Conservation (phyloP, 257 asterid species). For the Solanum tacnaense region DNA sequence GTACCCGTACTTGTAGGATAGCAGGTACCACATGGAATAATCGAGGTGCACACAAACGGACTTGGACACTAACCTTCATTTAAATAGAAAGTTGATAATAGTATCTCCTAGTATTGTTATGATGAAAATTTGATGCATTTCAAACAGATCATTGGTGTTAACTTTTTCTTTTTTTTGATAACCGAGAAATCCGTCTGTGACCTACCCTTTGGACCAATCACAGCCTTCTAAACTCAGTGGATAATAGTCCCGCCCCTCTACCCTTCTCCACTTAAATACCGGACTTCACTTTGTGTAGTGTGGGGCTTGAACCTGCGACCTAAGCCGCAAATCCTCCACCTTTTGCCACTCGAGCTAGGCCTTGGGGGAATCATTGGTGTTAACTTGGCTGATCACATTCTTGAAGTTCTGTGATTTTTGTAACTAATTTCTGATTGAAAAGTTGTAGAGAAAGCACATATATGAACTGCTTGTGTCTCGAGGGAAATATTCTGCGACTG, state of each 20-base stretch:
- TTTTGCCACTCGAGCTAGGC: too few relatives aligned
- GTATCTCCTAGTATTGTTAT: not conserved
- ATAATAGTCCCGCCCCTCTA: too few relatives aligned
- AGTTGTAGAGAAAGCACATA: not conserved
- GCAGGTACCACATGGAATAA: not conserved
- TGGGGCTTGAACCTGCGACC: too few relatives aligned
- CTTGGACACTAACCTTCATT: not conserved
- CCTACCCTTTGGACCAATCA: too few relatives aligned
- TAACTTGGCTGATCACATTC: not conserved
- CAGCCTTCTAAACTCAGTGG: too few relatives aligned
- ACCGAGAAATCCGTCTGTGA: too few relatives aligned
- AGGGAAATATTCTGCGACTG: not conserved
- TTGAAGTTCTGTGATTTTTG: not conserved
- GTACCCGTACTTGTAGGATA: not conserved
- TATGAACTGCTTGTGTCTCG: not conserved
- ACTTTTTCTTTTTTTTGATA: not conserved
- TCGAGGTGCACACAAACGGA: not conserved
- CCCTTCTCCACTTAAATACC: too few relatives aligned
- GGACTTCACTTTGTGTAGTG: accelerated
- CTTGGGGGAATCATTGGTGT: not conserved
- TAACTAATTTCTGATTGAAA: not conserved
- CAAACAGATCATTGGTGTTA: not conserved
- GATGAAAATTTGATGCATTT: not conserved
- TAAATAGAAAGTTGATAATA: not conserved
- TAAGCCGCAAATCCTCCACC: too few relatives aligned